Evolutionary conservation across 768 basidiomycete species (phyloP), one percentile per base, ranked within the genome.

Genomic region (Lentinus tigrinus): DNA sequence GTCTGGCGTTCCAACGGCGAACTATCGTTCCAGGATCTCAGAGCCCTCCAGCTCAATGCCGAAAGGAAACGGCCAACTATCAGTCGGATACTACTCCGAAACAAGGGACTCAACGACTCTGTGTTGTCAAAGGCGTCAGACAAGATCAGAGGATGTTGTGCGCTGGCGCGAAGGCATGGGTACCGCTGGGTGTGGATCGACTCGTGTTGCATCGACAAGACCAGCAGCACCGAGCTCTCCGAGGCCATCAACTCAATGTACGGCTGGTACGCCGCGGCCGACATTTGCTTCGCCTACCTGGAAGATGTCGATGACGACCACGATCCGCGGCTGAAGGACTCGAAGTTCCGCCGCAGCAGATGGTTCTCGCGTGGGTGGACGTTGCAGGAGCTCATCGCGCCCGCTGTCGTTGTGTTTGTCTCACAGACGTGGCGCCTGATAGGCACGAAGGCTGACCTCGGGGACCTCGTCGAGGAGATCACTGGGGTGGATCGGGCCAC

Each of bases 241-340:
- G 60, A 61, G 56, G 60, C 60, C 19, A 55, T 60, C 58, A 60
- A 60, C 58, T 60, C 58, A 6, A 60, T 60, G 58, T 60, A 51
- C 54, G 58, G 51, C 49, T 60, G 54, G 49, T 60, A 60, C 50
- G 59, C 59, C 4, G 59, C 59, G 26, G 59, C 60, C 47, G 60
- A 61, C 36, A 36, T 61, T 3, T 56, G 60, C 47, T 61, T 57
- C 34, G 55, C 60, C 7, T 50, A 49, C 39, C 52, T 61, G n/a
- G 60, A 43, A 19, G 60, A 56, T 36, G 60, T 61, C 28, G 38
- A 46, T 21, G 56, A 49, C 24, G 55, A 57, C 52, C 54, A 61
- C 39, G 52, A 57, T 38, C 59, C 59, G 19, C 44, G 47, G 8
- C 49, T 55, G 16, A 39, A 23, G 39, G 60, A 56, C 51, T 52